Base-by-base conservation (phyloP, 768 basidiomycete genomes). In the Mrakia blollopis region DNA sequence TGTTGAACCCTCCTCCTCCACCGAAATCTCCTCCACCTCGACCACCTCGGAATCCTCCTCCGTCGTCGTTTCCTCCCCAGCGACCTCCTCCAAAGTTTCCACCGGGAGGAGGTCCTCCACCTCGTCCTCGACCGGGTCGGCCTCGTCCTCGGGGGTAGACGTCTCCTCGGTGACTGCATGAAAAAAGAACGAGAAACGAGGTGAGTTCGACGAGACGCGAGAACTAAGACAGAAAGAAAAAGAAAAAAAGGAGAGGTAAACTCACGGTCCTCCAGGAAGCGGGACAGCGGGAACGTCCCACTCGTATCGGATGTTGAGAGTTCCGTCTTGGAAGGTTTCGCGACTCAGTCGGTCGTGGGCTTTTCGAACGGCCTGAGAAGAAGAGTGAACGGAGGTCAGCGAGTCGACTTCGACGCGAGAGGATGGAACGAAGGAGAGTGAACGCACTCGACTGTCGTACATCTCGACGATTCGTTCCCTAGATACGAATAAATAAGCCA, bases 381-480 rank as follows among this genome's bases (percentile, higher is more conserved):
- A 37, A 74, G 32, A 47, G 50, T 52, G 23, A 37, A 35, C 30
- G 37, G 61, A 80, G 18, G 82, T 76, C 44, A 44, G 57, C n/a
- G n/a, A 6, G 63, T 50, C 47, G 47, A 52, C 7, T 50, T 1
- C 1, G 23, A 57, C 21, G 52, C 13, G 28, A 13, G 61, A 72
- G 11, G 23, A 74, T 35, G 52, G n/a, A n/a, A 44, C 65, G 52
- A n/a, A 9, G n/a, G 21, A 25, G 21, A 13, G 30, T 11, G 39
- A 32, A 70, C 89, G 83, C 79, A 92, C 93, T 82, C 93, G 85
- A 32, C 88, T 92, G 82, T 99, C 97, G 82, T 90, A 99, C 81
- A 89, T 94, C 82, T 98, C 94, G n/a, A 98, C 91, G 79, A 92
- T 89, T 77, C 92, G 90, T 80, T 93, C 91, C 80, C 94, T 98